Base-by-base conservation (phyloP, 192 early-diverging fungal species). In the Coemansia sp. region DNA sequence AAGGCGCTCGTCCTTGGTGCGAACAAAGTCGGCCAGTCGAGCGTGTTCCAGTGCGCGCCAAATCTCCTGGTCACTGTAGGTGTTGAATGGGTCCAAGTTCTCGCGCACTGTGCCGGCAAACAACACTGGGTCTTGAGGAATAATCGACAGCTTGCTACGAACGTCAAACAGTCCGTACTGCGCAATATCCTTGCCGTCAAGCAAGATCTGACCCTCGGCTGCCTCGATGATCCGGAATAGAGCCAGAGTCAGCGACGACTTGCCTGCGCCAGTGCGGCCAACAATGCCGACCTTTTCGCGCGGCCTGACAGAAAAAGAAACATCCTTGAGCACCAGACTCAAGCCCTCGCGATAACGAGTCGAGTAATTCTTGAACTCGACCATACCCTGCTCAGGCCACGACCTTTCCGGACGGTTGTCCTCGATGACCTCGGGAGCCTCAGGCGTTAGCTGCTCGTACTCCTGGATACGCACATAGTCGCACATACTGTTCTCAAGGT, bases 71-170 rank as follows among this genome's bases (percentile, higher is more conserved):
- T 82, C 80, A 43, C 76, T 34, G 40, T 77, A 64, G n/a, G 15
- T 30, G 56, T 64, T 43, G 58, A 84, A 85, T 3, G 86, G 86
- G 44, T 87, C 86, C 49, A 87, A 64, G 65, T 87, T 87, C 52
- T 85, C 84, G 47, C 86, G 86, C 16, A 87, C 52, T 4, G 88
- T 87, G 40, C 90, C 90, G 41, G 85, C 75, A 70, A 91, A 89
- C 60, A 89, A 62, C 9, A 93, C 86, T 8, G 92, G 90, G 40
- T 95, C 94, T 83, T 97, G 93, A 40, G 94, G 92, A 74, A 97
- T 93, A 59, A 97, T 90, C 2, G 90, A 89, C 55, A 97, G 65
- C 27, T 86, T 73, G 20, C 82, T 80, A 13, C 87, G 80, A 41
- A 89, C 64, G 64, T 87, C 86, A 50, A 74, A 79, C 12, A 81